Percentiles rank a stretch among this genome's conserved stretches.
Evolutionary conservation across 2,329 filamentous ascomycete genomes (phyloP).

Genomic region (Chaetomium sp.): DNA sequence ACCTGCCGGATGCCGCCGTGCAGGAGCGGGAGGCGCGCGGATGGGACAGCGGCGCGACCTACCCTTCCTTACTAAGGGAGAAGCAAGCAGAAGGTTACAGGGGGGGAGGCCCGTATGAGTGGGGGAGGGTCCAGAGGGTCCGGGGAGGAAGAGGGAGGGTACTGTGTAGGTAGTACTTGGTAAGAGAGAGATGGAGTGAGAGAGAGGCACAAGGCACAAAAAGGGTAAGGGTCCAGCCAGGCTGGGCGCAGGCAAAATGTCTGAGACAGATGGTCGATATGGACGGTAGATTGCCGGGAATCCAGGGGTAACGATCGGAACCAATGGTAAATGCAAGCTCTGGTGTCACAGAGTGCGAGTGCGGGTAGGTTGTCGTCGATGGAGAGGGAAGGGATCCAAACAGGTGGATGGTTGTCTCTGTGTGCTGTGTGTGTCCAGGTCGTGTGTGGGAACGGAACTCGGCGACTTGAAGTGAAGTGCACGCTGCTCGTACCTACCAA

Average conservation of each 20-base stretch:
- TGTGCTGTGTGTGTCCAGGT: too few relatives aligned
- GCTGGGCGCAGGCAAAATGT: conserved; percentile 14
- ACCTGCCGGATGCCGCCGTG: conserved; percentile 31
- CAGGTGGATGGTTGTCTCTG: not conserved
- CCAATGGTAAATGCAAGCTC: conserved; percentile 20
- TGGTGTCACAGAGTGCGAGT: conserved; percentile 27
- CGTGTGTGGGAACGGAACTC: too few relatives aligned
- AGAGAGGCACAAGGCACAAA: too few relatives aligned
- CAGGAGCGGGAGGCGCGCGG: conserved; percentile 20
- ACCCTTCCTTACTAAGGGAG: conserved; percentile 2
- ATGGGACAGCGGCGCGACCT: conserved; percentile 16
- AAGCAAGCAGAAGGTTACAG: conserved; percentile 1
- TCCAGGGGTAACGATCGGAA: conserved; percentile 22
- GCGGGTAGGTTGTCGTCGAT: too few relatives aligned
- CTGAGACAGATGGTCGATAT: conserved; percentile 22
- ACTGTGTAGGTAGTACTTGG: not conserved
- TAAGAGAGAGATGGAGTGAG: too few relatives aligned
- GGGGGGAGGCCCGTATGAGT: conserved; percentile 6
- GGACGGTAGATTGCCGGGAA: conserved; percentile 19
- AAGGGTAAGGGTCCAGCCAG: not conserved
- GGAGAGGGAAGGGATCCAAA: conserved; percentile 1
- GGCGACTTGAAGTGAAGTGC: too few relatives aligned
- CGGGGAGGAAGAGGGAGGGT: not conserved
- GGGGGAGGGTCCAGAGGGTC: not conserved
- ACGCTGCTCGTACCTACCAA: too few relatives aligned